Conservation (phyloP, 2,329 filamentous ascomycete species). For the Trichoderma gracile region DNA sequence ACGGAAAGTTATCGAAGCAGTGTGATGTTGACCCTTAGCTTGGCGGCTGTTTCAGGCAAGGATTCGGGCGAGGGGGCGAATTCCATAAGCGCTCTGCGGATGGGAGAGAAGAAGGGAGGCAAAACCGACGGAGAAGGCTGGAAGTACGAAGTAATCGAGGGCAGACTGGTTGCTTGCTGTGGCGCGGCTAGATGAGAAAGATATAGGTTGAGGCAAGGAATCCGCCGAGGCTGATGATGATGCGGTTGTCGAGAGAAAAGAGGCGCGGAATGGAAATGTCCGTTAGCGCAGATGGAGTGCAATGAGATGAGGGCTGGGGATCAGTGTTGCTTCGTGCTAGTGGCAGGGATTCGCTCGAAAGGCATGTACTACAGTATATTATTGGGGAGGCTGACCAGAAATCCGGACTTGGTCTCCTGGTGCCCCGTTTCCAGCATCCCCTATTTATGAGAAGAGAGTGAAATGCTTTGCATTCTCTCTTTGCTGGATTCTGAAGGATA, state of each 20-base stretch:
- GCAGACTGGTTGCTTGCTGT: not conserved
- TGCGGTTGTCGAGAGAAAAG: not conserved
- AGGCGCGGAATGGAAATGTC: constrained; percentile 9
- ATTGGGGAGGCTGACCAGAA: no score
- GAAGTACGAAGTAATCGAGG: not conserved
- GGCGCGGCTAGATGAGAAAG: not conserved
- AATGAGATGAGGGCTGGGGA: constrained; percentile 18
- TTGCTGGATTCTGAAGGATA: no score
- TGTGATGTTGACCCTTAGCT: constrained; percentile 21
- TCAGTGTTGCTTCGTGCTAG: not conserved
- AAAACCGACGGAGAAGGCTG: constrained; percentile 8
- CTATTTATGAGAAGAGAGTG: no score
- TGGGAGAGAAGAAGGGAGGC: constrained; percentile 8
- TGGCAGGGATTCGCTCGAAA: no score
- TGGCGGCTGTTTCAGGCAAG: constrained; percentile 33
- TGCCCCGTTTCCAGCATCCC: no score
- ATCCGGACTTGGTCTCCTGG: no score
- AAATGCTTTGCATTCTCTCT: no score
- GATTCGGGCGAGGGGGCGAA: constrained; percentile 27
- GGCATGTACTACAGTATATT: no score
- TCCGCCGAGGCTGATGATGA: constrained; percentile 7
- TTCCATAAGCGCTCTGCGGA: constrained; percentile 18
- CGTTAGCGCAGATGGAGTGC: constrained; percentile 14
- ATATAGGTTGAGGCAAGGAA: constrained; percentile 3
- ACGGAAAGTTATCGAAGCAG: constrained; percentile 22